phyloP scores from a whole-genome alignment of 2,329 filamentous ascomycete species.

The Aspergillus phoenicis region DNA sequence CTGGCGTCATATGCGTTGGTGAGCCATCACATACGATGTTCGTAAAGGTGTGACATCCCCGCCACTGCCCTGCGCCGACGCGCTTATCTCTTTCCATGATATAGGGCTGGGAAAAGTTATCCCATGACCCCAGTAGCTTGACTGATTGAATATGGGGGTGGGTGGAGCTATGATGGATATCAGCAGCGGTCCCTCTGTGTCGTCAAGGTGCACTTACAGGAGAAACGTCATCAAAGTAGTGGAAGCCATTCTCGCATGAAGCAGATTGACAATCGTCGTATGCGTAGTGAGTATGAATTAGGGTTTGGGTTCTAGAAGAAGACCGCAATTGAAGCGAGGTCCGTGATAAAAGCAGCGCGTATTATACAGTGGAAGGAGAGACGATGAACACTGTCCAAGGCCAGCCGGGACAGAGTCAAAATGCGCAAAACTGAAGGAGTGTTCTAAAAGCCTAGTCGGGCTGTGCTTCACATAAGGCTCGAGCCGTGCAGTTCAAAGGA shows the following conservation, averaged over 20 bases:
- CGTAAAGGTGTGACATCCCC: slow-evolving; percentile 82
- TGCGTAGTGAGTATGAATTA: slow-evolving; percentile 1
- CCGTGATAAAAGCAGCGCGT: slow-evolving; percentile 6
- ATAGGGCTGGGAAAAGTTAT: slow-evolving; percentile 83
- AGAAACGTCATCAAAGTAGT: slow-evolving; percentile 42
- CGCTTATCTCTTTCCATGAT: slow-evolving; percentile 77
- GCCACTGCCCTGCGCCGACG: slow-evolving; percentile 76
- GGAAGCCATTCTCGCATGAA: slow-evolving; percentile 31
- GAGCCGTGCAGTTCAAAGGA: slow-evolving; percentile 7
- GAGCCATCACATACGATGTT: slow-evolving; percentile 83
- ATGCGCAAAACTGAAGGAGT: slow-evolving; percentile 7
- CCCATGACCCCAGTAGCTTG: slow-evolving; percentile 87
- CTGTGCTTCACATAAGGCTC: slow-evolving; percentile 2
- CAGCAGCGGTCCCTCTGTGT: slow-evolving; percentile 14
- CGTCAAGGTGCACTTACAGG: slow-evolving; percentile 32
- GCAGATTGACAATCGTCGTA: slow-evolving; percentile 2
- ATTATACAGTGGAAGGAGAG: slow-evolving; percentile 10
- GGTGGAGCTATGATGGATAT: slow-evolving; percentile 33
- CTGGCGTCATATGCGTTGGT: slow-evolving; percentile 52
- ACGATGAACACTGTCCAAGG: slow-evolving; percentile 16
- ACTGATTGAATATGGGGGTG: slow-evolving; percentile 59
- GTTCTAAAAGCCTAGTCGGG: not conserved
- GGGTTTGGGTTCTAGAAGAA: not conserved
- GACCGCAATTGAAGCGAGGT: not conserved
- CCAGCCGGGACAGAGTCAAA: slow-evolving; percentile 22